Evolutionary conservation across 495 filamentous ascomycete species (phyloP).

Genomic region (Hypoxylon fuscum): DNA sequence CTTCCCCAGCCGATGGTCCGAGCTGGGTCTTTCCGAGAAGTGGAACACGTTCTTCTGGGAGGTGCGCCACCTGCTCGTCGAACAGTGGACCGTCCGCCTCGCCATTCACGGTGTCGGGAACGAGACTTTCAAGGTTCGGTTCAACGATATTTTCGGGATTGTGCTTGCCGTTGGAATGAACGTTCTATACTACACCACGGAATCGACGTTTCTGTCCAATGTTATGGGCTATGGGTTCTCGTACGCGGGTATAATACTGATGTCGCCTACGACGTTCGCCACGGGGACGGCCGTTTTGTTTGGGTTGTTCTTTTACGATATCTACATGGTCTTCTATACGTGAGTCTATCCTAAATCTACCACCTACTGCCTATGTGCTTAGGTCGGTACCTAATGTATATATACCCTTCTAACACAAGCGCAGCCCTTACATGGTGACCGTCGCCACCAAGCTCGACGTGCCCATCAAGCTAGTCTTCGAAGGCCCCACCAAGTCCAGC

Average conservation of each 20-base stretch:
- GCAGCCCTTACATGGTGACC: constrained; percentile 92
- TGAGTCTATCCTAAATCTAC: constrained; percentile 46
- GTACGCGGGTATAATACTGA: constrained; percentile 80
- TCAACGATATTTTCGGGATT: constrained; percentile 63
- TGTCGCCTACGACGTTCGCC: constrained; percentile 90
- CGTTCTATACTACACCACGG: constrained; percentile 73
- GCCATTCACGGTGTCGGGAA: constrained; percentile 50
- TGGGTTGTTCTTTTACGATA: constrained; percentile 92
- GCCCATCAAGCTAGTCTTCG: constrained; percentile 92
- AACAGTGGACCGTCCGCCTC: constrained; percentile 58
- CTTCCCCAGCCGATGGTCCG: constrained; percentile 54
- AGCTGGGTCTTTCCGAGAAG: constrained; percentile 34
- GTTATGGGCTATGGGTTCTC: constrained; percentile 86
- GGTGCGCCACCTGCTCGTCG: constrained; percentile 52
- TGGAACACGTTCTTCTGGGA: constrained; percentile 50
- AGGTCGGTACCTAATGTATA: no score
- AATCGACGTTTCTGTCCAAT: constrained; percentile 82
- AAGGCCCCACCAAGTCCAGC: constrained; percentile 70
- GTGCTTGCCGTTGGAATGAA: constrained; percentile 67
- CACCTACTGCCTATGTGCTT: no score
- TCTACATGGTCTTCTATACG: constrained; percentile 97
- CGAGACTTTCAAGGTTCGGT: constrained; percentile 47
- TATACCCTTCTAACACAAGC: no score
- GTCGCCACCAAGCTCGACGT: constrained; percentile 91
- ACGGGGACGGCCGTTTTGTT: constrained; percentile 81